Conservation (phyloP, 257 asterid species). For the Ilex asprella region DNA sequence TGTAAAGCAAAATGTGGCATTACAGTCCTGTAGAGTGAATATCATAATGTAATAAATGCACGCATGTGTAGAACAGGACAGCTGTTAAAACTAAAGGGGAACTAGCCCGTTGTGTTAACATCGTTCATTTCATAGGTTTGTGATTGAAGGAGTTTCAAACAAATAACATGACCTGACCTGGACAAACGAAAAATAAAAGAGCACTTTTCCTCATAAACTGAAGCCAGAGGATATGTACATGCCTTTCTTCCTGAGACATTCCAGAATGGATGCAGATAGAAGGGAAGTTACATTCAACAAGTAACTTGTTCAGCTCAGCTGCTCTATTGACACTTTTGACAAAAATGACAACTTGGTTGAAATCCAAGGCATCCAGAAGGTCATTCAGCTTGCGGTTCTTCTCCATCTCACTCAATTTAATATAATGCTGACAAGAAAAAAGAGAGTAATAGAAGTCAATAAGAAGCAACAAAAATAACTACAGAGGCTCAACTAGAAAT, state of each 20-base stretch:
- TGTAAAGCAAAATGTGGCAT: no score
- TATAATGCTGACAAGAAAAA: neutral
- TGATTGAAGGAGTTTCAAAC: no score
- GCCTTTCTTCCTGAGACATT: neutral
- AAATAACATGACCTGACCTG: no score
- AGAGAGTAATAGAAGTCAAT: neutral
- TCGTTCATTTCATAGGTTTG: no score
- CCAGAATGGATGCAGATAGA: slow-evolving; percentile 1
- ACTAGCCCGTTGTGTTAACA: neutral
- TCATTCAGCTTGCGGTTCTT: slow-evolving; percentile 1
- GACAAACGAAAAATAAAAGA: neutral
- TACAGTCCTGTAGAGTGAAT: no score
- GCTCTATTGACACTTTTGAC: neutral
- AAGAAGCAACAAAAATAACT: no score
- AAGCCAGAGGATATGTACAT: neutral
- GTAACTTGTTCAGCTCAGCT: neutral
- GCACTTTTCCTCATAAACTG: neutral
- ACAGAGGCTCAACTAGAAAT: no score
- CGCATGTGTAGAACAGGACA: no score
- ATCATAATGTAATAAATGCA: no score
- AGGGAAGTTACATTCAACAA: neutral
- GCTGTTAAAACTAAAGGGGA: neutral
- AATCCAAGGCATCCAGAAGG: neutral
- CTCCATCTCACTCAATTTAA: neutral
- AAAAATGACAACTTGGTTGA: neutral